These are phyloP conservation scores for Oryza officinalis DNA, from an alignment of 176 grass and related monocot species.

Conservation along the genomic window DNA sequence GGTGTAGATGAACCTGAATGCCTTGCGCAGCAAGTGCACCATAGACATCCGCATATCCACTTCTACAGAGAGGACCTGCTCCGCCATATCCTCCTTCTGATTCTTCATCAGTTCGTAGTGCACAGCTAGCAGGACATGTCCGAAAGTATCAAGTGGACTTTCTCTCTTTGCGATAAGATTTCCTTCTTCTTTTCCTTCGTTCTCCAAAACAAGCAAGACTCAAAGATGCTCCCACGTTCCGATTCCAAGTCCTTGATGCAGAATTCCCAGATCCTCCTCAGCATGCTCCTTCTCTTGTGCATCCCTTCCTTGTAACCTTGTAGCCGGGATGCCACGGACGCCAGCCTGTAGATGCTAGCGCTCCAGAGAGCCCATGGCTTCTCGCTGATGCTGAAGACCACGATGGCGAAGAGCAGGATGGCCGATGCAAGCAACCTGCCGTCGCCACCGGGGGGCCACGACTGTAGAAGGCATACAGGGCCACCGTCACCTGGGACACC, in stretches of 20 bases:
- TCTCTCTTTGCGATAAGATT: no score
- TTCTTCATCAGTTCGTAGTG: no score
- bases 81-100: no score
- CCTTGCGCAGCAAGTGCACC: neutral
- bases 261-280: no score
- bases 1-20: neutral
- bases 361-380: neutral
- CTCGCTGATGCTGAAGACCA: constrained; percentile 12
- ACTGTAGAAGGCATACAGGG: constrained; percentile 17
- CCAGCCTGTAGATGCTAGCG: neutral
- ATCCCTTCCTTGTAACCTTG: no score
- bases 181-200: no score
- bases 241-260: neutral
- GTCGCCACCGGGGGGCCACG: neutral
- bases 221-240: no score
- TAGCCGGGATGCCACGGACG: neutral
- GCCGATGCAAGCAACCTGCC: neutral
- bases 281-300: neutral
- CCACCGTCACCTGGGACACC: constrained; percentile 14
- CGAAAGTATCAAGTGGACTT: no score
- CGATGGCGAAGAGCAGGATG: constrained; percentile 7
- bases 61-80: no score
- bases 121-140: no score
- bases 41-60: no score
- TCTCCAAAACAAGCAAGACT: no score